Evolutionary conservation across 768 basidiomycete species (phyloP), one percentile per base, ranked within the genome.

Genomic region (Candolleomyces aberdarensis): DNA sequence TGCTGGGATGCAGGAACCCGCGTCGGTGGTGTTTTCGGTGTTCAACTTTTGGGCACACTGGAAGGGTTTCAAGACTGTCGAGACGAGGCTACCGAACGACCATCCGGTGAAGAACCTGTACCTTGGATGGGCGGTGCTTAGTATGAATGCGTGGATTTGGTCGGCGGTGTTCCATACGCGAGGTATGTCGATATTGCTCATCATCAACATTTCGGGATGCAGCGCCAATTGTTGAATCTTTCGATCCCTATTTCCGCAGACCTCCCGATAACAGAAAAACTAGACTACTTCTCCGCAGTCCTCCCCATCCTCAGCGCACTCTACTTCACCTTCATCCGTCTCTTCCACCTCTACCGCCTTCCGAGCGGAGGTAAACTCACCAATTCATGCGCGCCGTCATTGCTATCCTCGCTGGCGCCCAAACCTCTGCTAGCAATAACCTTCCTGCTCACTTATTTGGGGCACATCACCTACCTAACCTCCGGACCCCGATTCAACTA

Each of bases 261-360:
- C 75, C 76, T 85, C 5, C 85, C 89, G 2, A 70, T 76, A 26
- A 98, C 96, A 2, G 97, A 99, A 73, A 91, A 88, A 64, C 60
- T 96, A 69, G 97, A 98, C 69, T 99, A 99, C 72, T 97, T 98
- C 72, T 93, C 93, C 3, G 97, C 97, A 5, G 94, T 89, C 0
- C 74, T 89, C 9, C 87, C 89, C 13, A 95, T 96, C 64, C 71
- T 95, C 26, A 91, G 84, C 65, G 88, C 89, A 2, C 78, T 98
- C 4, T 95, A 92, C 72, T 85, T 83, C 71, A 84, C 89, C 26
- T 79, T 86, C 65, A 76, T 94, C 51, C 91, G 96, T 4, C 71
- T 91, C 17, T 88, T 89, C 68, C 86, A 89, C 66, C 75, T 95
- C 55, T 94, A 94, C 68, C 75, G 85, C n/a, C 50, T 56, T 17